Percentiles rank a stretch among this genome's conserved stretches.
Evolutionary conservation across 192 early-diverging fungal genomes (phyloP).

Genomic region (Jimgerdemannia flammicorona): DNA sequence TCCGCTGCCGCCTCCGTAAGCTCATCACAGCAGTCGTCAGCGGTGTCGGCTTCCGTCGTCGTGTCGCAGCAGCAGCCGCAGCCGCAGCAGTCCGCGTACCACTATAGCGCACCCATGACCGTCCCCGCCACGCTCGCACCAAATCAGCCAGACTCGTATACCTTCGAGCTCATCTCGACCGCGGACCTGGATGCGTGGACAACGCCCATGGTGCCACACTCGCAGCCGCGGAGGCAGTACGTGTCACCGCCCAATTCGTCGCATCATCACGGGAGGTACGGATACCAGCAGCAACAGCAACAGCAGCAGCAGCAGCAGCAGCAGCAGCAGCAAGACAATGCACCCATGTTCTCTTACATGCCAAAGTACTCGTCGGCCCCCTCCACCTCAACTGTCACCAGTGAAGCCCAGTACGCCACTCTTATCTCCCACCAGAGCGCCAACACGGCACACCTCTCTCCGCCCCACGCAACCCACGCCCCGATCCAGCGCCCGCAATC

Average conservation of each 20-base stretch:
- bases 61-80: constrained; percentile 1
- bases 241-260: neutral
- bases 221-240: neutral
- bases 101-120: constrained; percentile 19
- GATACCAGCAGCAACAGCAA: neutral
- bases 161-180: constrained; percentile 18
- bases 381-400: neutral
- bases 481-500: constrained; percentile 5
- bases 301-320: neutral
- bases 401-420: neutral
- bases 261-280: neutral
- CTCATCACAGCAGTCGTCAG: neutral
- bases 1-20: neutral
- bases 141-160: constrained; percentile 30
- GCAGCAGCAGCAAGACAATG: neutral
- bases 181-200: neutral
- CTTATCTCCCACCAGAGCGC: neutral
- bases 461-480: neutral
- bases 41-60: neutral
- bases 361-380: neutral
- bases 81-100: constrained; percentile 6
- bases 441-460: too few species aligned
- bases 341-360: neutral
- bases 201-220: constrained; percentile 2
- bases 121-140: constrained; percentile 19